phyloP scores from a whole-genome alignment of 1,139 yeast species.

The Geotrichum reessii region DNA sequence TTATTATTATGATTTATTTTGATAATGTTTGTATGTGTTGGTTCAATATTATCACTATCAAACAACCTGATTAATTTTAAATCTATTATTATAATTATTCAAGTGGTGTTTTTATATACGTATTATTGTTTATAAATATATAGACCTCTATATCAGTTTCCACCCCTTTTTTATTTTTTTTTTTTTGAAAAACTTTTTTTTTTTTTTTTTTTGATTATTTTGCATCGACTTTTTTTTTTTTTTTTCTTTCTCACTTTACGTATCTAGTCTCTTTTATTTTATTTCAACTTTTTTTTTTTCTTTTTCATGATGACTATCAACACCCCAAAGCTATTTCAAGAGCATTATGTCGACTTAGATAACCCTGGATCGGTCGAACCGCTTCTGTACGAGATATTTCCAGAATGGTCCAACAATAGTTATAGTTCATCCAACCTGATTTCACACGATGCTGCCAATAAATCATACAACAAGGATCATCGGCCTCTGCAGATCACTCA shows the following conservation, averaged over 20 bases:
- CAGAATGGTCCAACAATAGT: neutral
- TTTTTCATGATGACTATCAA: neutral
- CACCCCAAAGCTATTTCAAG: neutral
- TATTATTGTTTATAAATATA: too few relatives aligned
- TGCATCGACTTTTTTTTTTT: neutral
- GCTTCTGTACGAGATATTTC: neutral
- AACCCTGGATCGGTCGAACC: neutral
- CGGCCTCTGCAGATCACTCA: constrained; percentile 21
- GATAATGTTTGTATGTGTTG: too few relatives aligned
- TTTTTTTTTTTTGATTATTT: too few relatives aligned
- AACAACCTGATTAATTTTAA: too few relatives aligned
- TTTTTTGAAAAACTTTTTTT: too few relatives aligned
- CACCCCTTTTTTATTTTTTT: too few relatives aligned
- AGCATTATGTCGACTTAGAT: neutral
- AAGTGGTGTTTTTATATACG: too few relatives aligned
- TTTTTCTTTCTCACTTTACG: neutral
- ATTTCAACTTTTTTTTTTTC: neutral
- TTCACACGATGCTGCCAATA: neutral
- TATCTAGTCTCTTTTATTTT: neutral
- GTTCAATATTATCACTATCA: too few relatives aligned
- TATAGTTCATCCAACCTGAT: neutral
- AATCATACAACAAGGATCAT: neutral
- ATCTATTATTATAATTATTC: too few relatives aligned
- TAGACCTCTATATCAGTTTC: too few relatives aligned
- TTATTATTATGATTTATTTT: too few relatives aligned